Conservation (phyloP, 208 protist species). For the Lotmaria passim region DNA sequence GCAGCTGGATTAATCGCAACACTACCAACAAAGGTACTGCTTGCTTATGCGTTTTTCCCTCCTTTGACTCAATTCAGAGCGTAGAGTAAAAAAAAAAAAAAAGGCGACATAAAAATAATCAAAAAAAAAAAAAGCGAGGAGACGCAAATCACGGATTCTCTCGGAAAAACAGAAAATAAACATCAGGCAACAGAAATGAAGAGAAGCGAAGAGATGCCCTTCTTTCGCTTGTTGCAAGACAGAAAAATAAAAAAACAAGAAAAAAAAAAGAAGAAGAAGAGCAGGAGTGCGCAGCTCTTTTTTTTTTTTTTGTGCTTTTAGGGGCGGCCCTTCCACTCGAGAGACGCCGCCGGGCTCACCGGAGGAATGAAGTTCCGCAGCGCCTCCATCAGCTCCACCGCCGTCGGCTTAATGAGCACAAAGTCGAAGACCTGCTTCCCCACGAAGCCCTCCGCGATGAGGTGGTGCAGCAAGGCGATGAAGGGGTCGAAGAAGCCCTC, state of each 20-base stretch:
- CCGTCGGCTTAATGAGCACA: slow-evolving; percentile 53
- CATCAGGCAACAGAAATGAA: too few species aligned
- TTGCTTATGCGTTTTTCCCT: too few species aligned
- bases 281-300: not conserved
- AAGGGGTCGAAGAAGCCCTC: slow-evolving; percentile 79
- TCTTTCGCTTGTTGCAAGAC: not conserved
- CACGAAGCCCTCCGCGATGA: slow-evolving; percentile 72
- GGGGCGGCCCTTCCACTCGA: slow-evolving; percentile 58
- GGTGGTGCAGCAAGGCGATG: slow-evolving; percentile 52
- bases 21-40: too few species aligned
- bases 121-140: too few species aligned
- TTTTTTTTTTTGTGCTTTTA: slow-evolving; percentile 24
- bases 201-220: not conserved
- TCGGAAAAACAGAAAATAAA: too few species aligned
- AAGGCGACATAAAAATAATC: too few species aligned
- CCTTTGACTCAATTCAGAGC: too few species aligned
- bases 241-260: not conserved
- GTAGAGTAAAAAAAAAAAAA: too few species aligned
- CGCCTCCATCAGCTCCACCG: slow-evolving; percentile 55
- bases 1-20: too few species aligned
- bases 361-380: slow-evolving; percentile 48
- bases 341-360: slow-evolving; percentile 23
- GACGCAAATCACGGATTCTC: too few species aligned
- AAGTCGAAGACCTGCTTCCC: slow-evolving; percentile 41
- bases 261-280: not conserved